These are phyloP conservation scores for Alternaria longipes DNA, from an alignment of 2,329 filamentous ascomycete species.

Conservation along the genomic window DNA sequence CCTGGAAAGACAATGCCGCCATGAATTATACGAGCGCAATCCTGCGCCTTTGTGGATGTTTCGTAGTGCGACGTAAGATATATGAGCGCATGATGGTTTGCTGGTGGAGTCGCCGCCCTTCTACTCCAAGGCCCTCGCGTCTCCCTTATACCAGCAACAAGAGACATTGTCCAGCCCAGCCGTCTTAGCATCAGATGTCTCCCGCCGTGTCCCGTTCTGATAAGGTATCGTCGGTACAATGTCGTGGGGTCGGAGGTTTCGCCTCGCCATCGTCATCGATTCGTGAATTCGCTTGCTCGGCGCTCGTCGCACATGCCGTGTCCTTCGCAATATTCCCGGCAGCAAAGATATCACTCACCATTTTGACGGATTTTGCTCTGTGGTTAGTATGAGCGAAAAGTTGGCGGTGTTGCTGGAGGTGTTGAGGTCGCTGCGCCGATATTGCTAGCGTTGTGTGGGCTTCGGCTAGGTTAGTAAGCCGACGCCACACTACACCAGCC, in stretches of 20 bases:
- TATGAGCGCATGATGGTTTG: not conserved
- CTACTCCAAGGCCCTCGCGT: not conserved
- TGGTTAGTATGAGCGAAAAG: slow-evolving; percentile 48
- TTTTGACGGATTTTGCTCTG: slow-evolving; percentile 52
- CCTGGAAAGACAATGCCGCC: not conserved
- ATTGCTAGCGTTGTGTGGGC: slow-evolving; percentile 44
- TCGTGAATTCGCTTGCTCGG: slow-evolving; percentile 37
- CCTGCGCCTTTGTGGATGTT: not conserved
- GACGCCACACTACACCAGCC: slow-evolving; percentile 26
- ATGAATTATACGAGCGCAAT: not conserved
- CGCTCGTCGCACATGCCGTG: slow-evolving; percentile 41
- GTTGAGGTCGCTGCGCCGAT: slow-evolving; percentile 29
- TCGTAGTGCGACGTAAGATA: not conserved
- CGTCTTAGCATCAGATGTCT: not conserved
- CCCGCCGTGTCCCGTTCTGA: not conserved
- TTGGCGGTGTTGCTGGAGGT: slow-evolving; percentile 47
- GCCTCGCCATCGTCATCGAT: slow-evolving; percentile 34
- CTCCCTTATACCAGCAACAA: not conserved
- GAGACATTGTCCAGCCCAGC: not conserved
- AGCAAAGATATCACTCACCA: slow-evolving; percentile 44
- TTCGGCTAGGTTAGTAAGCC: slow-evolving; percentile 44
- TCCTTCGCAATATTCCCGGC: slow-evolving; percentile 3
- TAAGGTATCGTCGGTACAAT: slow-evolving; percentile 2
- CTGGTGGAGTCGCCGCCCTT: not conserved
- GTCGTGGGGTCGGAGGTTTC: slow-evolving; percentile 25